phyloP scores from a whole-genome alignment of 108 stramenopile genomes.

The Mayamaea pseudoterrestris region DNA sequence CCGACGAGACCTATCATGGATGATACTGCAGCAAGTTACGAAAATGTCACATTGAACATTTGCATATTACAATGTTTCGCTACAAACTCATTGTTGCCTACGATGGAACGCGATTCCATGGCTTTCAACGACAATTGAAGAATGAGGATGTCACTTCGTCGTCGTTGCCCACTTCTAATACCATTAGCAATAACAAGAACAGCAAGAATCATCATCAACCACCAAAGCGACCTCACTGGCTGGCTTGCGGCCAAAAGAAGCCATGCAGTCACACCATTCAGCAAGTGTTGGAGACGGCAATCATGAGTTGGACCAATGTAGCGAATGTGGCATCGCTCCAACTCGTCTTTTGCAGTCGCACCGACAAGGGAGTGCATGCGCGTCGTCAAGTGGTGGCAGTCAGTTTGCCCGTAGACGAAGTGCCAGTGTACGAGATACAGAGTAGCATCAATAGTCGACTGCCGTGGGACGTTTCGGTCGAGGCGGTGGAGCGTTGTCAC shows the following conservation, averaged over 20 bases:
- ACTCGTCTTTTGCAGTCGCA: slow-evolving; percentile 56
- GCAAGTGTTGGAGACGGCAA: slow-evolving; percentile 46
- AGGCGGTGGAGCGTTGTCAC: slow-evolving; percentile 10
- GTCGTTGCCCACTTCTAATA: no score
- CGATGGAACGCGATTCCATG: slow-evolving; percentile 59
- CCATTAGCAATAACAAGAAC: not conserved
- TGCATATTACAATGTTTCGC: no score
- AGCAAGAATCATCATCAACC: not conserved
- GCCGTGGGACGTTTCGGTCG: slow-evolving; percentile 53
- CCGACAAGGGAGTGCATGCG: slow-evolving; percentile 76
- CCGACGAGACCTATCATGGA: no score
- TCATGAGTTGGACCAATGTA: slow-evolving; percentile 27
- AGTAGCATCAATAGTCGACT: slow-evolving; percentile 60
- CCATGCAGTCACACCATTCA: slow-evolving; percentile 42
- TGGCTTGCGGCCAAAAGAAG: slow-evolving; percentile 9
- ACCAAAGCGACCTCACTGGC: slow-evolving; percentile 12
- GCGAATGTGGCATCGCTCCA: slow-evolving; percentile 17
- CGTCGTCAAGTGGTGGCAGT: slow-evolving; percentile 65
- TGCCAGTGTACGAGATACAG: slow-evolving; percentile 43
- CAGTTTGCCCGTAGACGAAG: slow-evolving; percentile 27
- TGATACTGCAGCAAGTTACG: no score
- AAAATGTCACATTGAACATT: no score
- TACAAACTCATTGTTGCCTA: slow-evolving; percentile 49
- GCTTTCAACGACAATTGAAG: slow-evolving; percentile 63
- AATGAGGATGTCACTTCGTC: not conserved